A percentile compares a stretch with the other conserved stretches of the same genome.
These are phyloP conservation scores for Biscutella laevigata DNA, from an alignment of 441 rosid species.

Conservation along the genomic window DNA sequence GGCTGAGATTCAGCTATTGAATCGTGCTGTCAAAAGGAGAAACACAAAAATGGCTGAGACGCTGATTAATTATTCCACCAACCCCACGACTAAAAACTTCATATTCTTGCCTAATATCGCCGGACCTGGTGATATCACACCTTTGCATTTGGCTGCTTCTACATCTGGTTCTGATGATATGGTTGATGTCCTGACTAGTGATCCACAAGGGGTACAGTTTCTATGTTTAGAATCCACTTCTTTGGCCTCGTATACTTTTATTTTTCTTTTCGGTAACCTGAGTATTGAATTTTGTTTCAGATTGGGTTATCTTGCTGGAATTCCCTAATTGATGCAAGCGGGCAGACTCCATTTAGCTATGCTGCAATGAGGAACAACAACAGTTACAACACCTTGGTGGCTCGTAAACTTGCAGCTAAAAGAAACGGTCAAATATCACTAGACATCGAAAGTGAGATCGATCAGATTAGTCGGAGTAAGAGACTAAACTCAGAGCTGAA, in stretches of 20 bases:
- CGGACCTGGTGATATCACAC: conserved; percentile 71
- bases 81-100: conserved; percentile 21
- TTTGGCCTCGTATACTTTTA: background rate
- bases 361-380: conserved; percentile 61
- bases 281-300: conserved; percentile 26
- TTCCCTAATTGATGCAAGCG: conserved; percentile 43
- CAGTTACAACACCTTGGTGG: conserved; percentile 60
- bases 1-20: conserved; percentile 56
- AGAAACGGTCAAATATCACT: conserved; percentile 55
- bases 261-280: background rate
- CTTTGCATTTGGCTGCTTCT: conserved; percentile 75
- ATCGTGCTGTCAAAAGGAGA: conserved; percentile 61
- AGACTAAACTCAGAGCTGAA: conserved; percentile 18
- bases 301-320: conserved; percentile 69
- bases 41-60: conserved; percentile 57
- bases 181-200: conserved; percentile 66
- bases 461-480: conserved; percentile 24
- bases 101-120: conserved; percentile 51
- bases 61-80: conserved; percentile 40
- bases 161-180: conserved; percentile 49
- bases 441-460: conserved; percentile 33
- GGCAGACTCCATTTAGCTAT: conserved; percentile 58
- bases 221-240: background rate
- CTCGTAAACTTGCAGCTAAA: conserved; percentile 49
- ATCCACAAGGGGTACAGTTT: conserved; percentile 58